phyloP scores from a whole-genome alignment of 257 asterid species.

The Rhazya stricta region DNA sequence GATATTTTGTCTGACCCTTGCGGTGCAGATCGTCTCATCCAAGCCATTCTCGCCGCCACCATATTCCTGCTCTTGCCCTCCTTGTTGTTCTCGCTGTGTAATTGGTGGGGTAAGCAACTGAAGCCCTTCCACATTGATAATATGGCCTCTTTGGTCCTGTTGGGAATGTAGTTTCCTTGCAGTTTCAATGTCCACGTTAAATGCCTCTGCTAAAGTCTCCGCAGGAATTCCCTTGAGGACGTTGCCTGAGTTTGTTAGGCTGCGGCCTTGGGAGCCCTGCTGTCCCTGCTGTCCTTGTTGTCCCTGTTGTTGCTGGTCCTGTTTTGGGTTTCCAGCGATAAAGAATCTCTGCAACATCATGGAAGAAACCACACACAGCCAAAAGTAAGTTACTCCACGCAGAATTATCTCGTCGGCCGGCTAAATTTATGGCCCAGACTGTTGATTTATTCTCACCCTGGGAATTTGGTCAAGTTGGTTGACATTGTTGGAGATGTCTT shows the following conservation, averaged over 20 bases:
- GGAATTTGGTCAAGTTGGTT: slow-evolving; percentile 61
- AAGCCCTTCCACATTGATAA: slow-evolving; percentile 26
- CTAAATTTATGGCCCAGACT: background rate
- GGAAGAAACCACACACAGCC: background rate
- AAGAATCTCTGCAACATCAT: slow-evolving; percentile 38
- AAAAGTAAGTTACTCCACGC: background rate
- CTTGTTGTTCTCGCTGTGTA: slow-evolving; percentile 9
- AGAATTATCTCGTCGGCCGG: background rate
- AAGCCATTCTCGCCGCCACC: slow-evolving; percentile 35
- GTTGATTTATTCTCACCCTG: slow-evolving; percentile 31
- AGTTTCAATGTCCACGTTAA: slow-evolving; percentile 15
- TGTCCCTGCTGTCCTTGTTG: background rate
- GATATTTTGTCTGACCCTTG: slow-evolving; percentile 39
- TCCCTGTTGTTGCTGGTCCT: slow-evolving; percentile 17
- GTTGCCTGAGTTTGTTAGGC: slow-evolving; percentile 11
- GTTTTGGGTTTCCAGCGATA: slow-evolving; percentile 55
- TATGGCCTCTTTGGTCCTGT: slow-evolving; percentile 25
- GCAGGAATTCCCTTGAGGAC: slow-evolving; percentile 18
- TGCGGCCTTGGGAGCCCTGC: slow-evolving; percentile 7
- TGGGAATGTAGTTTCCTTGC: slow-evolving; percentile 7
- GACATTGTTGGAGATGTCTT: slow-evolving; percentile 34
- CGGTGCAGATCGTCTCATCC: slow-evolving; percentile 65
- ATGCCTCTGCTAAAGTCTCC: slow-evolving; percentile 11
- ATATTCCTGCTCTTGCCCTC: slow-evolving; percentile 1
- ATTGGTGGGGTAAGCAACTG: slow-evolving; percentile 51